Base-by-base conservation (phyloP, 1,284 basidiomycete genomes). In the Gymnopus androsaceus region DNA sequence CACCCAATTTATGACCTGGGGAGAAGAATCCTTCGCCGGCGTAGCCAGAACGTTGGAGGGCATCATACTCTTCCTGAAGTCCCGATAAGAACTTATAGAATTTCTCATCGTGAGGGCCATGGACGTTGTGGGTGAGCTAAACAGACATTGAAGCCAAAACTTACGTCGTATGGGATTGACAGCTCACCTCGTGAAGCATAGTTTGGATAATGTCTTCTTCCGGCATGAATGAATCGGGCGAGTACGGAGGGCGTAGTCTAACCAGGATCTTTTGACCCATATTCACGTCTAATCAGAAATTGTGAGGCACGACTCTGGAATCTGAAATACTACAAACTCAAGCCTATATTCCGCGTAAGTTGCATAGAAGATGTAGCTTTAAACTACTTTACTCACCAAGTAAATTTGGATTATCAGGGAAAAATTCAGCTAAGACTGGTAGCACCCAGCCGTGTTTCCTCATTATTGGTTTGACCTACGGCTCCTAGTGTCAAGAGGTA, bases 111-210 rank as follows among this genome's bases (percentile, higher is more conserved):
- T 95, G 94, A 2, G 92, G 88, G 1, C 91, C 90, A 66, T 92
- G 90, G 5, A 89, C 84, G 65, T 92, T 95, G 68, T 95, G 94
- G 0, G 92, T 90, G 31, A 95, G 84, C 88, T 93, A 58, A 28
- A 31, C 51, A 37, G 41, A 34, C 52, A 57, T 15, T 55, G 38
- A 23, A 45, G 28, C 14, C 11, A 21, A 28, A 19, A 37, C 25
- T 30, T 34, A 30, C n/a, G n/a, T n/a, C n/a, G 34, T 5, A 33
- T 40, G n/a, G 47, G 31, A 36, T 23, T n/a, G n/a, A 33, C 30
- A 51, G 28, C 69, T 58, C 58, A 87, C 91, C 77, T 95, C 93
- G 64, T 95, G 93, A 6, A 95, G 78, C 92, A 95, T 92, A 1
- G 87, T 87, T 51, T 80, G 77, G 15, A 90, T 77, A 4, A 93